phyloP scores from a whole-genome alignment of 2,329 filamentous ascomycete species.

The Botrytis tulipae region DNA sequence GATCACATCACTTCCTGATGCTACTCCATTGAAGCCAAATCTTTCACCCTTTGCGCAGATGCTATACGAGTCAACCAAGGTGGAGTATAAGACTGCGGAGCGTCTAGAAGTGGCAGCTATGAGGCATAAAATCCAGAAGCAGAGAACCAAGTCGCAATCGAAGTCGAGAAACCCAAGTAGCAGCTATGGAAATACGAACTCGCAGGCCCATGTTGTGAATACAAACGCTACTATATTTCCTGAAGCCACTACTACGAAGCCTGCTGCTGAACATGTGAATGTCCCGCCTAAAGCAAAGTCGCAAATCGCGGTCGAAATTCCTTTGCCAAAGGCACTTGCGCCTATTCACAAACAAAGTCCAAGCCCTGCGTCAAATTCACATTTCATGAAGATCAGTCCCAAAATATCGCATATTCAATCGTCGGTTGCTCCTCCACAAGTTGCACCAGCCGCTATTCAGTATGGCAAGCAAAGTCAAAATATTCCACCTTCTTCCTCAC shows the following conservation, averaged over 20 bases:
- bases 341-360: not conserved
- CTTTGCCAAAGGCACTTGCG: constrained; percentile 14
- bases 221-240: constrained; percentile 13
- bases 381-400: not conserved
- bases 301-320: constrained; percentile 33
- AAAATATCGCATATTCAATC: not conserved
- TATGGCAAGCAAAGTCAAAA: not conserved
- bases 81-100: constrained; percentile 24
- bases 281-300: constrained; percentile 42
- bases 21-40: constrained; percentile 25
- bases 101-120: constrained; percentile 5
- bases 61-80: constrained; percentile 36
- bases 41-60: constrained; percentile 38
- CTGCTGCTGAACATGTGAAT: constrained; percentile 20
- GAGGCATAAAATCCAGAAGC: constrained; percentile 18
- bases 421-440: not conserved
- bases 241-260: constrained; percentile 18
- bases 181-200: constrained; percentile 4
- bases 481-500: constrained; percentile 19
- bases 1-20: constrained; percentile 18
- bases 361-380: not conserved
- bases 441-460: not conserved
- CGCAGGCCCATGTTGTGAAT: constrained; percentile 11
- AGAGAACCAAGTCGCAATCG: constrained; percentile 26
- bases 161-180: constrained; percentile 24